Conservation (phyloP, 805 yeast species). For the Ogataea neopini region DNA sequence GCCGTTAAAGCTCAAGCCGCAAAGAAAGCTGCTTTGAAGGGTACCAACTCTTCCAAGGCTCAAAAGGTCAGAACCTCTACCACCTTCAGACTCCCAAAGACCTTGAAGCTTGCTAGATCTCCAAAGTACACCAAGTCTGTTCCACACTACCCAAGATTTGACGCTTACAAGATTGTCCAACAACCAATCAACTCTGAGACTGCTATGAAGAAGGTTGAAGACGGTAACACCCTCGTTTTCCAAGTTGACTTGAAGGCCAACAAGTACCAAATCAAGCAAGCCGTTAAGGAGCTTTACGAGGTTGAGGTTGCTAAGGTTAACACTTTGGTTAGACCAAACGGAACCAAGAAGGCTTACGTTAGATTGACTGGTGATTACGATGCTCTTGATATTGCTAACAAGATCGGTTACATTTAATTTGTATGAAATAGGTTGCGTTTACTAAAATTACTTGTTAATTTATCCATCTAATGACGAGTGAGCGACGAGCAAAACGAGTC, state of each 20-base stretch:
- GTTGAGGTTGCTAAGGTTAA: constrained; percentile 92
- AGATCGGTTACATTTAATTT: constrained; percentile 95
- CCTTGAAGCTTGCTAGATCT: constrained; percentile 87
- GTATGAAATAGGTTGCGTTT: constrained; percentile 14
- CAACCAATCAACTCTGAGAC: constrained; percentile 97
- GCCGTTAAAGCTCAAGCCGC: constrained; percentile 91
- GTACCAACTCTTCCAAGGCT: constrained; percentile 89
- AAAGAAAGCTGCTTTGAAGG: constrained; percentile 98
- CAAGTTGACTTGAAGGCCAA: constrained; percentile 96
- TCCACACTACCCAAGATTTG: constrained; percentile 96
- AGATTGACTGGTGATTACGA: constrained; percentile 98
- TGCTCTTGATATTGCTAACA: constrained; percentile 99
- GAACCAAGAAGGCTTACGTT: constrained; percentile 99
- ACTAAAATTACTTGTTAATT: constrained; percentile 8
- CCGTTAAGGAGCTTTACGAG: constrained; percentile 97
- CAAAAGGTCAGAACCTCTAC: constrained; percentile 92
- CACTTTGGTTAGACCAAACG: constrained; percentile 98
- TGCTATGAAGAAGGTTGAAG: constrained; percentile 99
- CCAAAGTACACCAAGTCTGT: constrained; percentile 97
- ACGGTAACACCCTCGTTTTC: constrained; percentile 98
- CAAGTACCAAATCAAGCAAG: constrained; percentile 98
- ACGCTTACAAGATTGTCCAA: constrained; percentile 91
- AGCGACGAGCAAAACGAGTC: too few species aligned
- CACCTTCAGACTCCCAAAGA: constrained; percentile 97
- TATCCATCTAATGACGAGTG: too few species aligned